These are phyloP conservation scores for Vaccinium macrocarpon DNA, from an alignment of 148 eudicot genomes.

Conservation along the genomic window DNA sequence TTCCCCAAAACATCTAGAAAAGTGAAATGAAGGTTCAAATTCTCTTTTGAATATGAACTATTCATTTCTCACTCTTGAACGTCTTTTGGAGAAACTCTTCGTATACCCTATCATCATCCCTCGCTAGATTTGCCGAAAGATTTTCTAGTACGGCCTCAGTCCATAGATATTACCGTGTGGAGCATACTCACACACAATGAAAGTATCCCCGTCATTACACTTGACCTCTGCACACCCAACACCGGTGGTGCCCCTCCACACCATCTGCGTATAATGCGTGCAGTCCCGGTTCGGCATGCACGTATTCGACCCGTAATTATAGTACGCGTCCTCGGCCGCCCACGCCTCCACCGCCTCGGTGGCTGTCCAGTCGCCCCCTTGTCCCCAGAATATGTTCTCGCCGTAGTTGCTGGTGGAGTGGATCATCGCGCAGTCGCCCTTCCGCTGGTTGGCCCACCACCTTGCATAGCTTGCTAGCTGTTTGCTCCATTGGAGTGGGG, in stretches of 20 bases:
- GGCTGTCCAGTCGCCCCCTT: constrained; percentile 10
- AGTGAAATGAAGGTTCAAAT: too few relatives aligned
- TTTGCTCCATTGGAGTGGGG: neutral
- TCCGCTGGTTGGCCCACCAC: constrained; percentile 20
- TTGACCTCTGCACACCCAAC: constrained; percentile 35
- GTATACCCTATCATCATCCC: too few relatives aligned
- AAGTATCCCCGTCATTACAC: constrained; percentile 25
- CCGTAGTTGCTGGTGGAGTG: constrained; percentile 24
- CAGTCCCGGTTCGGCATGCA: constrained; percentile 29
- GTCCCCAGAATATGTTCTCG: neutral
- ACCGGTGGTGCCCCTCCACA: constrained; percentile 31
- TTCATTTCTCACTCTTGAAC: too few relatives aligned
- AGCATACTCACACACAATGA: constrained; percentile 33
- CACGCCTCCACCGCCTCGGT: constrained; percentile 28
- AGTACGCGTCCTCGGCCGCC: constrained; percentile 25
- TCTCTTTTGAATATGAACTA: too few relatives aligned
- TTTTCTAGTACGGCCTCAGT: neutral
- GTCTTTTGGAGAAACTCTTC: too few relatives aligned
- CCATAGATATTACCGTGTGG: constrained; percentile 30
- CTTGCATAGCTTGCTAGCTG: neutral
- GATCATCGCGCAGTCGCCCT: neutral
- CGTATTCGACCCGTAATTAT: constrained; percentile 16
- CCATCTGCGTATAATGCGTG: constrained; percentile 35
- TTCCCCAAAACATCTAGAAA: too few relatives aligned
- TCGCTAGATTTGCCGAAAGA: neutral